Evolutionary conservation across 768 basidiomycete species (phyloP).

Genomic region (Polyporus arcularius): DNA sequence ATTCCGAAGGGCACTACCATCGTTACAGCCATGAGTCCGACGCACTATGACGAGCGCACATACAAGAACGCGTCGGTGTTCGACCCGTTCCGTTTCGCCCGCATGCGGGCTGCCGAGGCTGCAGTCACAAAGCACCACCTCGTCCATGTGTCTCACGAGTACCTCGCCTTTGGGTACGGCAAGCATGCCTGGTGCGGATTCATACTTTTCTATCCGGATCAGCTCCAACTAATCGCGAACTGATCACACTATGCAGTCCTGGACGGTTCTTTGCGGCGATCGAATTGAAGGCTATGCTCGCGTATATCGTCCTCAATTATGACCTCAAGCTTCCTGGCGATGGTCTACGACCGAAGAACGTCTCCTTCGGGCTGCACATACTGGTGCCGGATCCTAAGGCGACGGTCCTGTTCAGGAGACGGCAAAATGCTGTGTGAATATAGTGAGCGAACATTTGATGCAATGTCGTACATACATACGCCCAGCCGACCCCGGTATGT

Average conservation of each 20-base stretch:
- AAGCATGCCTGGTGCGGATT: constrained; percentile 22
- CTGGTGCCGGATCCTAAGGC: constrained; percentile 14
- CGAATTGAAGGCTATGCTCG: constrained; percentile 37
- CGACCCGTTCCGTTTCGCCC: constrained; percentile 43
- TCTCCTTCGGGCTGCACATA: constrained; percentile 11
- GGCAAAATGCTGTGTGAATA: neutral
- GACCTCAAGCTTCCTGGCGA: constrained; percentile 32
- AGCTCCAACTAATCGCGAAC: too few species aligned
- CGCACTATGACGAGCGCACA: constrained; percentile 33
- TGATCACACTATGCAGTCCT: too few species aligned
- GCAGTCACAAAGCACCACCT: constrained; percentile 15
- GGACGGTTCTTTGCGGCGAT: too few species aligned
- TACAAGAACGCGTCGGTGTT: constrained; percentile 40
- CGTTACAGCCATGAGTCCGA: constrained; percentile 28
- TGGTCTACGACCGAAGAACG: constrained; percentile 22
- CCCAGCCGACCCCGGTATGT: too few species aligned
- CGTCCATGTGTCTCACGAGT: constrained; percentile 10
- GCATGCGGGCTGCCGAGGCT: constrained; percentile 18
- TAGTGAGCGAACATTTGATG: too few species aligned
- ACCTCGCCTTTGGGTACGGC: constrained; percentile 13
- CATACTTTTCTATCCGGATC: too few species aligned
- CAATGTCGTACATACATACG: too few species aligned
- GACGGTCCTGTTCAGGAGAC: neutral
- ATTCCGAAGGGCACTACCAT: constrained; percentile 42
- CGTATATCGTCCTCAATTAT: constrained; percentile 31